Base-by-base conservation (phyloP, 306 rosid species). In the Cicer pinnatifidum region DNA sequence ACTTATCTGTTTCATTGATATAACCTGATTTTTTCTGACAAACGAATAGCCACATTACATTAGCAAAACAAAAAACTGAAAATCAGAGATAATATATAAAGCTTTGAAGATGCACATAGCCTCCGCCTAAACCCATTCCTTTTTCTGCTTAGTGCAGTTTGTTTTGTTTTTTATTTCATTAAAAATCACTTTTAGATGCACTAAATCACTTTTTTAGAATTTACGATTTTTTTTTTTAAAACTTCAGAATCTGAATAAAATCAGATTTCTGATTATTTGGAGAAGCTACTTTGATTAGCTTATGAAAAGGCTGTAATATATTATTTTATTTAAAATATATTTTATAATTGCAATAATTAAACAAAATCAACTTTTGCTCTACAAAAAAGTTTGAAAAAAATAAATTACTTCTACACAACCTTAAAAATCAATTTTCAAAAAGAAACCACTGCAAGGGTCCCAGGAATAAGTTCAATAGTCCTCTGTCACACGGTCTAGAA, bases 271-370 rank as follows among this genome's bases (percentile, higher is more conserved):
- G 17, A 38, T 59, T 35, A 28, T 59, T 35, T 33, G 8, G 19
- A 33, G 44, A 59, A 59, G 66, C 15, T 56, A 56, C 62, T 56
- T 56, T 54, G 35, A 19, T 19, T 17, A 54, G 12, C 61, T 17
- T 56, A 52, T 16, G 58, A 15, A 52, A 52, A 52, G 10, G 58
- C 20, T 52, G 28, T 8, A 52, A 8, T 15, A 15, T 7, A 16
- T 15, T 52, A 11, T 52, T 15, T 52, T 23, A 7, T 16, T 13
- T 15, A 16, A 9, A 16, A 28, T 17, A 7, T 16, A 7, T 52
- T 15, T 52, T 3, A 16, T 52, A 9, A 52, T 53, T 53, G 6
- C 6, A 53, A 53, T 53, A 52, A 53, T 46, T 46, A 11, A 46
- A 46, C 0, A 1, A 13, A 50, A 50, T 11, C 8, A 50, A 11